phyloP scores from a whole-genome alignment of 768 basidiomycete genomes.

The Tricholoma flavovirens region DNA sequence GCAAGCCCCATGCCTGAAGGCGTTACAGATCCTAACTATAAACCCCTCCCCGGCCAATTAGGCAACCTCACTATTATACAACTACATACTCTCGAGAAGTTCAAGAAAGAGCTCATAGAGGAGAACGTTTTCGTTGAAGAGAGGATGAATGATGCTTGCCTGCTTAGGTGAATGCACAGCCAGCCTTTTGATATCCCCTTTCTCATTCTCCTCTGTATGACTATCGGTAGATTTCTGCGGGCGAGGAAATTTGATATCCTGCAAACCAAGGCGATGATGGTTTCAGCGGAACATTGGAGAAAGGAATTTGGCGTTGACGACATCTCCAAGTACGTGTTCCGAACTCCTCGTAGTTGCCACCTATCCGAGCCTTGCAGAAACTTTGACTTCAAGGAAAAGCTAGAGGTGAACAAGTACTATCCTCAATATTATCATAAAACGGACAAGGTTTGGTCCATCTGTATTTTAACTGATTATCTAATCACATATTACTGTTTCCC shows the following conservation, averaged over 20 bases:
- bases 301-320: slow-evolving; percentile 79
- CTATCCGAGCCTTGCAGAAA: slow-evolving; percentile 38
- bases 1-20: slow-evolving; percentile 53
- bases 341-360: no score
- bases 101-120: slow-evolving; percentile 58
- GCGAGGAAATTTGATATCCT: slow-evolving; percentile 88
- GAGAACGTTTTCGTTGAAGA: slow-evolving; percentile 56
- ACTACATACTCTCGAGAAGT: slow-evolving; percentile 57
- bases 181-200: slow-evolving; percentile 3
- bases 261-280: slow-evolving; percentile 80
- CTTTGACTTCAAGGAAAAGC: slow-evolving; percentile 83
- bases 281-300: slow-evolving; percentile 83
- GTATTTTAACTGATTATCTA: background rate
- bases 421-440: slow-evolving; percentile 96
- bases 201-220: slow-evolving; percentile 6
- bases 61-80: slow-evolving; percentile 67
- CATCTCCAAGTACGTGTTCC: slow-evolving; percentile 48
- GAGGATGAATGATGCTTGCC: slow-evolving; percentile 63
- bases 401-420: slow-evolving; percentile 84
- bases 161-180: slow-evolving; percentile 43
- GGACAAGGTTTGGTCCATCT: slow-evolving; percentile 61
- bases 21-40: slow-evolving; percentile 58
- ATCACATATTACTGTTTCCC: background rate
- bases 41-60: slow-evolving; percentile 62
- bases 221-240: slow-evolving; percentile 66